Percentiles rank a stretch among this genome's conserved stretches.
Conservation (phyloP, 352 stramenopile genomes). For the Globisporangium rhizosaccharum region DNA sequence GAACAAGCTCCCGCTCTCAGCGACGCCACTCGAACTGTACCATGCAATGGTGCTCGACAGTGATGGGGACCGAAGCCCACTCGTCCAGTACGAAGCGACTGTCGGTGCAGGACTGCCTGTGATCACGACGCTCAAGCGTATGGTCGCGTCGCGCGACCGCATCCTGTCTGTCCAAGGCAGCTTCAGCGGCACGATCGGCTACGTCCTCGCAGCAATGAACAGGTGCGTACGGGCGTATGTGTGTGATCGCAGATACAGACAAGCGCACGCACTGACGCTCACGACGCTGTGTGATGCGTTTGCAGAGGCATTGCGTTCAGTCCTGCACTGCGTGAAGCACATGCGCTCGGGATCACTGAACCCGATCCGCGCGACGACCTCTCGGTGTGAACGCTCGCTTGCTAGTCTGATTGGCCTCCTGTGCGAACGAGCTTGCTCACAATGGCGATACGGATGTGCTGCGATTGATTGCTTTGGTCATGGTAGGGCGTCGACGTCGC, state of each 20-base stretch:
- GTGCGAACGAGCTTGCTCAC: not conserved
- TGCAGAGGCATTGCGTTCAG: conserved; percentile 38
- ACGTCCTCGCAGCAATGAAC: conserved; percentile 36
- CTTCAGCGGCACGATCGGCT: conserved; percentile 62
- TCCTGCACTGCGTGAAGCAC: conserved; percentile 35
- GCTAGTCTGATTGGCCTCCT: too few species aligned
- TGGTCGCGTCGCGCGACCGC: conserved; percentile 42
- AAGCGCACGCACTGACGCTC: not conserved
- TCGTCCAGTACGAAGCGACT: conserved; percentile 49
- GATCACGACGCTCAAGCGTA: conserved; percentile 36
- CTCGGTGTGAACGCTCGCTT: conserved; percentile 9
- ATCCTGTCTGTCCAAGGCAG: conserved; percentile 45
- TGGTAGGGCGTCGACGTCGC: conserved; percentile 58
- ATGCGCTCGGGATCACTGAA: conserved; percentile 55
- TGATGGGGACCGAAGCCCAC: conserved; percentile 6
- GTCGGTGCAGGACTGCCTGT: conserved; percentile 62
- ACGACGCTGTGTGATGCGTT: too few species aligned
- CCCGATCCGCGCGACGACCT: conserved; percentile 66
- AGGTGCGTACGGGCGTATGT: conserved; percentile 4
- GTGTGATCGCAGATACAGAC: not conserved
- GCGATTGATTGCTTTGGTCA: not conserved
- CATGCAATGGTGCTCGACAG: conserved; percentile 19
- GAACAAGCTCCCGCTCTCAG: conserved; percentile 51
- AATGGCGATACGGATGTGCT: not conserved
- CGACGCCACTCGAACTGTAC: conserved; percentile 24